These are phyloP conservation scores for Mrakiaceae sp. DNA, from an alignment of 1,284 basidiomycete species.

Conservation along the genomic window DNA sequence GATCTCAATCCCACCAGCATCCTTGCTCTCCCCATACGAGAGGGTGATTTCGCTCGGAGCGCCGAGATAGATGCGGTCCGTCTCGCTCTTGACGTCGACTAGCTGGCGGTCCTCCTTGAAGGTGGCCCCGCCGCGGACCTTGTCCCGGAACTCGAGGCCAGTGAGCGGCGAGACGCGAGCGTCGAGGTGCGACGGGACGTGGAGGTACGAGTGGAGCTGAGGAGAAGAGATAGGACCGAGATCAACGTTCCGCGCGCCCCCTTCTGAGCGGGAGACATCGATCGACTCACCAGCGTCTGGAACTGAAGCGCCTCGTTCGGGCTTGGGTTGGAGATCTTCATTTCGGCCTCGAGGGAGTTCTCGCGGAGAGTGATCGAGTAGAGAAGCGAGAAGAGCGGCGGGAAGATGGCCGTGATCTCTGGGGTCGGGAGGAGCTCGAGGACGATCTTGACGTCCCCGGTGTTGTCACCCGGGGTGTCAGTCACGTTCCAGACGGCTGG, in stretches of 20 bases:
- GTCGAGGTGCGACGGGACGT: constrained; percentile 46
- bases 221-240: neutral
- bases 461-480: neutral
- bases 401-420: constrained; percentile 47
- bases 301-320: constrained; percentile 47
- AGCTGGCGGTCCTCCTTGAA: constrained; percentile 32
- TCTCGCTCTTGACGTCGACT: constrained; percentile 53
- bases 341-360: constrained; percentile 10
- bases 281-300: constrained; percentile 50
- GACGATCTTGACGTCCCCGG: neutral
- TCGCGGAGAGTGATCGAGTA: constrained; percentile 56
- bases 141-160: constrained; percentile 59
- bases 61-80: constrained; percentile 61
- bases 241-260: no score
- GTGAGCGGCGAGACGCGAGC: constrained; percentile 51
- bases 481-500: neutral
- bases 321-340: constrained; percentile 13
- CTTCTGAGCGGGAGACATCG: no score
- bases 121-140: constrained; percentile 35
- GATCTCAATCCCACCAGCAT: constrained; percentile 39
- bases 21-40: constrained; percentile 45
- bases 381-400: constrained; percentile 52
- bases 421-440: constrained; percentile 51
- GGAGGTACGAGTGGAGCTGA: constrained; percentile 64
- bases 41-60: constrained; percentile 48